phyloP scores from a whole-genome alignment of 257 asterid species.

The Nicotiana obtusifolia region DNA sequence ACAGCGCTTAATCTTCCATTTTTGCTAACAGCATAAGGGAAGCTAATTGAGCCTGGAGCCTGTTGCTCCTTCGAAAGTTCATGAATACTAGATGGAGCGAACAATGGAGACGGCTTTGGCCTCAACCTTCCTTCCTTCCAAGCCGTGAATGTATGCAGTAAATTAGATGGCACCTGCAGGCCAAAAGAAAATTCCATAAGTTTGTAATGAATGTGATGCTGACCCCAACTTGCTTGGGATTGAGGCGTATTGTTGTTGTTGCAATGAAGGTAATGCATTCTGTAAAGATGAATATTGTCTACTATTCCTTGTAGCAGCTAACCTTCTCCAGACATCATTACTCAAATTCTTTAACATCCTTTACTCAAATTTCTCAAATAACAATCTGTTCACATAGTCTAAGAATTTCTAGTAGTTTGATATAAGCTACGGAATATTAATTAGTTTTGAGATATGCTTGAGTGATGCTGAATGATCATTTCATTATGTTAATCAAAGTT shows the following conservation, averaged over 20 bases:
- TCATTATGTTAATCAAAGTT: neutral
- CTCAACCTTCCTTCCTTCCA: slow-evolving; percentile 41
- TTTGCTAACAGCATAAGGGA: slow-evolving; percentile 25
- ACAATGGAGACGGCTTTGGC: slow-evolving; percentile 10
- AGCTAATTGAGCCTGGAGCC: slow-evolving; percentile 25
- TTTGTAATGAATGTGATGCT: neutral
- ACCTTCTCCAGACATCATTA: neutral
- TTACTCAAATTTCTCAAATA: neutral
- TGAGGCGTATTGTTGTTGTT: no score
- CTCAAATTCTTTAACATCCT: neutral
- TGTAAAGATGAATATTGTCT: neutral
- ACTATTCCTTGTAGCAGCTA: neutral
- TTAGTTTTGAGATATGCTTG: neutral
- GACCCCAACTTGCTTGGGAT: no score
- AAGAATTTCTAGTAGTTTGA: neutral
- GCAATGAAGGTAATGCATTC: neutral
- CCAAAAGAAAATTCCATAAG: neutral
- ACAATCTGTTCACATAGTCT: neutral
- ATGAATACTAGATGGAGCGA: neutral
- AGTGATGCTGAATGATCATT: neutral
- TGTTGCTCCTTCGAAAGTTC: slow-evolving; percentile 16
- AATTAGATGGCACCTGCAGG: slow-evolving; percentile 52
- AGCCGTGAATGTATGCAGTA: slow-evolving; percentile 42
- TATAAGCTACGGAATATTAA: neutral
- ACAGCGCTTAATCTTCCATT: slow-evolving; percentile 41